A percentile compares a stretch with the other conserved stretches of the same genome.
Evolutionary conservation across 1,284 basidiomycete genomes (phyloP).

Genomic region (Moniliella sp.): DNA sequence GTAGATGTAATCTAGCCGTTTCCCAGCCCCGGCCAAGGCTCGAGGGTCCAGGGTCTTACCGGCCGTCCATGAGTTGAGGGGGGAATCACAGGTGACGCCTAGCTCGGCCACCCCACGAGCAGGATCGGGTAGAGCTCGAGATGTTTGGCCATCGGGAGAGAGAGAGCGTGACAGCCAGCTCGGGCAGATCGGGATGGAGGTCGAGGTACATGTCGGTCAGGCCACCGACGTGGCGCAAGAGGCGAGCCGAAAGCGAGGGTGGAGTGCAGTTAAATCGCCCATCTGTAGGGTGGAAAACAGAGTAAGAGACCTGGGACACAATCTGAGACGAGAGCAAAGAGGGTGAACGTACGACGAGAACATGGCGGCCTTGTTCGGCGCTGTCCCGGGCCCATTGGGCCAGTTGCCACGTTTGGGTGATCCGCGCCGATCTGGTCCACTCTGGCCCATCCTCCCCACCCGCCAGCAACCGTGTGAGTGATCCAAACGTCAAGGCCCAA

Average conservation of each 20-base stretch:
- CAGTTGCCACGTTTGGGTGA: conserved; percentile 92
- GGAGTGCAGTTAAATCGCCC: conserved; percentile 92
- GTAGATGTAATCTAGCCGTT: conserved; percentile 84
- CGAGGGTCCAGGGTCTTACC: conserved; percentile 40
- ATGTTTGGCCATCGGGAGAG: conserved; percentile 21
- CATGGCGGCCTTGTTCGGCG: conserved; percentile 63
- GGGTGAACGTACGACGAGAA: conserved; percentile 64
- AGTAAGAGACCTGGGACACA: too few relatives aligned
- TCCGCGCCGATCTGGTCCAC: conserved; percentile 62
- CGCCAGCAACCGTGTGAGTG: conserved; percentile 20
- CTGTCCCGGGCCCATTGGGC: conserved; percentile 56
- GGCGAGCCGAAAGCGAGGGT: conserved; percentile 57
- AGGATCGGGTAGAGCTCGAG: conserved; percentile 7
- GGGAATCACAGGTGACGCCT: conserved; percentile 72
- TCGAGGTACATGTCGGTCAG: conserved; percentile 24
- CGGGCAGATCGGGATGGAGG: conserved; percentile 23
- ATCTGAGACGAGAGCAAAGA: too few relatives aligned
- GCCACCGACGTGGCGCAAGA: conserved; percentile 44
- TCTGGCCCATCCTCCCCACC: conserved; percentile 51
- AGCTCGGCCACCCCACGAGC: conserved; percentile 12
- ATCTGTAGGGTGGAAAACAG: too few relatives aligned
- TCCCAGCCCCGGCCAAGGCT: conserved; percentile 41
- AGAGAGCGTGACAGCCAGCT: conserved; percentile 7
- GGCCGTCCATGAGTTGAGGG: conserved; percentile 67
- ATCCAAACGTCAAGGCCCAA: conserved; percentile 2